Conservation (phyloP, 257 asterid genomes). For the Datura wrightii region DNA sequence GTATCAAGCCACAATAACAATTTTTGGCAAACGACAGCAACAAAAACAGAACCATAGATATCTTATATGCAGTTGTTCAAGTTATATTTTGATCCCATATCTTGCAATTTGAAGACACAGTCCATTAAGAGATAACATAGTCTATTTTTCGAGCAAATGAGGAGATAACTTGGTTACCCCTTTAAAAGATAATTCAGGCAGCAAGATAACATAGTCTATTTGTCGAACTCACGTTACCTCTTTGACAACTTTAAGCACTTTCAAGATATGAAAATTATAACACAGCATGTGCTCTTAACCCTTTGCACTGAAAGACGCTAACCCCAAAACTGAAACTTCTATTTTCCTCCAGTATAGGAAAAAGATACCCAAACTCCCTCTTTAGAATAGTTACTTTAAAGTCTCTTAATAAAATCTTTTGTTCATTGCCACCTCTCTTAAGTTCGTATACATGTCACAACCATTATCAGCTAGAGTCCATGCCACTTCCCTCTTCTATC, state of each 20-base stretch:
- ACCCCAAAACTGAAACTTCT: neutral
- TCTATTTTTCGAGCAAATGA: neutral
- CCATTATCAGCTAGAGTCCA: neutral
- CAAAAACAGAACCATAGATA: neutral
- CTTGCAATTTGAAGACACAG: neutral
- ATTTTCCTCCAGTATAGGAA: neutral
- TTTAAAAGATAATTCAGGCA: too few species aligned
- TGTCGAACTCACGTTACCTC: neutral
- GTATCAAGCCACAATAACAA: neutral
- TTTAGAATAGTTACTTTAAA: neutral
- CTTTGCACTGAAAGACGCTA: neutral
- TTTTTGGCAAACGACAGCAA: neutral
- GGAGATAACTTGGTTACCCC: neutral
- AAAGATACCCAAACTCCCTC: neutral
- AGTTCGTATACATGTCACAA: neutral
- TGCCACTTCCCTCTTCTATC: neutral
- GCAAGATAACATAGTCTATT: neutral
- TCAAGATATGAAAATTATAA: neutral
- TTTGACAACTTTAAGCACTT: neutral
- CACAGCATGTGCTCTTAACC: neutral
- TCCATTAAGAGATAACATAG: neutral
- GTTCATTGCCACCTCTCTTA: neutral
- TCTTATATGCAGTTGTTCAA: neutral
- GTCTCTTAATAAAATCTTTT: neutral
- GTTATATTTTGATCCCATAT: neutral